A percentile compares a stretch with the other conserved stretches of the same genome.
These are phyloP conservation scores for Ananas comosus DNA, from an alignment of 176 grass and related monocot genomes.

Conservation along the genomic window DNA sequence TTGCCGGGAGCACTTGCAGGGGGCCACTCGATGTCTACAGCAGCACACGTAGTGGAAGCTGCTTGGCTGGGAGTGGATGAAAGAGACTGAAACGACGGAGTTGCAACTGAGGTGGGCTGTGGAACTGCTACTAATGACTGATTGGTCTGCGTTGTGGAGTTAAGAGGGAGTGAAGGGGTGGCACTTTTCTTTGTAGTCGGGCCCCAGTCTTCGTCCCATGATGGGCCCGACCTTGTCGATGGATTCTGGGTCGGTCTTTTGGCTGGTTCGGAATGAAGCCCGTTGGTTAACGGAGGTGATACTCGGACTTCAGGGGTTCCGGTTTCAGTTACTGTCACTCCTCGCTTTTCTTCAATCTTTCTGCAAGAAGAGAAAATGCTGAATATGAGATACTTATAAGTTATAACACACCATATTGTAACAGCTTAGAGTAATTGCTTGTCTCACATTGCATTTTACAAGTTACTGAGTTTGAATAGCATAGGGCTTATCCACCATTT, in stretches of 20 bases:
- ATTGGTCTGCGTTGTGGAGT: conserved; percentile 39
- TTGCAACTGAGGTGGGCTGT: conserved; percentile 28
- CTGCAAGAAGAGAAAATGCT: conserved; percentile 32
- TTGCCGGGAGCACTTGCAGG: conserved; percentile 60
- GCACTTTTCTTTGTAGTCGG: conserved; percentile 47
- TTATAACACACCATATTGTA: neutral
- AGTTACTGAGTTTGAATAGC: too few relatives aligned
- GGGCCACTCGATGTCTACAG: conserved; percentile 92
- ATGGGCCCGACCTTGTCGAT: conserved; percentile 29
- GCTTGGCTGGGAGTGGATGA: conserved; percentile 32
- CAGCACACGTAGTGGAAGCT: conserved; percentile 42
- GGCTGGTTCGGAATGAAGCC: conserved; percentile 41
- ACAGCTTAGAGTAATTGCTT: too few relatives aligned
- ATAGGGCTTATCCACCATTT: too few relatives aligned
- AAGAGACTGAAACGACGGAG: conserved; percentile 34
- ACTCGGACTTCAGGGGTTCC: conserved; percentile 48
- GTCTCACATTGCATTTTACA: too few relatives aligned
- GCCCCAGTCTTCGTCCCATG: conserved; percentile 99
- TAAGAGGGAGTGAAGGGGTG: conserved; percentile 20
- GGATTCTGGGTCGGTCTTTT: conserved; percentile 31
- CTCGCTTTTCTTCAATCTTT: conserved; percentile 96
- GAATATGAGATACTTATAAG: neutral
- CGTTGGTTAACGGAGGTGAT: conserved; percentile 48
- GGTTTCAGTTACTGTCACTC: conserved; percentile 63
- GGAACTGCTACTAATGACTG: conserved; percentile 20